A percentile compares a stretch with the other conserved stretches of the same genome.
These are phyloP conservation scores for Pneumocystis wakefieldiae DNA, from an alignment of 1,139 yeast species.

Conservation along the genomic window DNA sequence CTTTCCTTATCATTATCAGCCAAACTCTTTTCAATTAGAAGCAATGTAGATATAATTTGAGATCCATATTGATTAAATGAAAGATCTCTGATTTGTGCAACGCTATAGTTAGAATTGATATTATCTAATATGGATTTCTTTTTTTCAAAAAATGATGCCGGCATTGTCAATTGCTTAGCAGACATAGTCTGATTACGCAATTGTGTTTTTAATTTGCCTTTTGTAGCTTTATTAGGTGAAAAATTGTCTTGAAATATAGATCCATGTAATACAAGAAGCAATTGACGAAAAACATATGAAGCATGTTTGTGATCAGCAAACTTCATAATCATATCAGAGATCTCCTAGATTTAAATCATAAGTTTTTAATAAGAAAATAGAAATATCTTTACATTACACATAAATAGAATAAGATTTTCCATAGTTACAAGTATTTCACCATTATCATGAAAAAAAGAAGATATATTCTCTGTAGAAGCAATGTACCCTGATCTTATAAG, in stretches of 20 bases:
- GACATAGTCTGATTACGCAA: neutral
- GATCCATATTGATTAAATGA: conserved; percentile 3
- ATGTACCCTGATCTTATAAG: conserved; percentile 61
- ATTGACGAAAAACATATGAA: conserved; percentile 8
- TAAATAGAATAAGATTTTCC: conserved; percentile 12
- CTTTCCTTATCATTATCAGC: neutral
- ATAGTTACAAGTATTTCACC: conserved; percentile 19
- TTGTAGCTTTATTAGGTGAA: neutral
- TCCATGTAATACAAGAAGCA: conserved; percentile 6
- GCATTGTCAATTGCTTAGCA: neutral
- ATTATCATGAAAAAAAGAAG: conserved; percentile 19
- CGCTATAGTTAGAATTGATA: neutral
- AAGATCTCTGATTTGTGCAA: conserved; percentile 1
- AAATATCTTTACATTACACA: conserved; percentile 8
- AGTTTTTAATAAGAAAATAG: neutral
- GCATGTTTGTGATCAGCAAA: conserved; percentile 7
- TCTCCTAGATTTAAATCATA: neutral
- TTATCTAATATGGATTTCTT: conserved; percentile 3
- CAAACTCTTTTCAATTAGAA: neutral
- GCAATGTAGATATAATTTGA: conserved; percentile 3
- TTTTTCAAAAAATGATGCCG: conserved; percentile 1
- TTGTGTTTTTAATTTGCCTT: neutral
- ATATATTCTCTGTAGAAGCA: conserved; percentile 33
- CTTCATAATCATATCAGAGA: neutral
- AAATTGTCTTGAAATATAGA: neutral